Evolutionary conservation across 768 basidiomycete genomes (phyloP), one percentile per base, ranked within the genome.

Genomic region (Serendipita vermifera): DNA sequence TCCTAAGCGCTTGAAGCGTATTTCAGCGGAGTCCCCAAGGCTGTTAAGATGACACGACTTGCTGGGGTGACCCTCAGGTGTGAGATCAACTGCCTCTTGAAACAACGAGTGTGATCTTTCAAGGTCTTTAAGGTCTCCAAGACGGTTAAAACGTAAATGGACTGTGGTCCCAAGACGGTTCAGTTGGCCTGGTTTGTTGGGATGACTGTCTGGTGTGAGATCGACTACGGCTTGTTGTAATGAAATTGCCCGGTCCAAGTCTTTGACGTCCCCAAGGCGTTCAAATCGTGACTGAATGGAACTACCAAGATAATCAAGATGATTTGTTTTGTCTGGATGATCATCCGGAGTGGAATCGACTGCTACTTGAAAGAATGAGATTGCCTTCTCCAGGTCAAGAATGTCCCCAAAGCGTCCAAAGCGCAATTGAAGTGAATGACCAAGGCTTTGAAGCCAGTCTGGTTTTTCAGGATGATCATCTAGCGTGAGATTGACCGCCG

Each of bases 351-450:
- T 60, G n/a, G 59, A 39, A 14, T 41, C 17, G 41, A 60, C 7
- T 24, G 59, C 59, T 9, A 33, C 22, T 14, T 60, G 36, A 24
- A 17, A 22, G 7, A 39, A 13, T 2, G 26, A 26, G 38, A 36
- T 58, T 27, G 58, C 58, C 9, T 55, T 38, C 20, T 60, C 59
- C 20, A 60, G 38, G 53, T 60, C 59, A 7, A 5, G 15, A 2
- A 60, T 9, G 3, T 60, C 51, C 14, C 54, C 59, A 5, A 60
- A 17, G 11, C 38, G 53, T 33, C 59, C 59, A 43, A 60, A 60
- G 15, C 59, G 59, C 22, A 5, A 36, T 7, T 14, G 17, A 24
- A 55, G 51, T 22, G 3, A n/a, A 27, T 13, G 59, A 2, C 59
- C 59, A 5, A 60, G 59, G 26, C 55, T 60, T 13, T n/a, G 31